A percentile compares a stretch with the other conserved stretches of the same genome.
Evolutionary conservation across 306 rosid species (phyloP).

Genomic region (Cicer judaicum): DNA sequence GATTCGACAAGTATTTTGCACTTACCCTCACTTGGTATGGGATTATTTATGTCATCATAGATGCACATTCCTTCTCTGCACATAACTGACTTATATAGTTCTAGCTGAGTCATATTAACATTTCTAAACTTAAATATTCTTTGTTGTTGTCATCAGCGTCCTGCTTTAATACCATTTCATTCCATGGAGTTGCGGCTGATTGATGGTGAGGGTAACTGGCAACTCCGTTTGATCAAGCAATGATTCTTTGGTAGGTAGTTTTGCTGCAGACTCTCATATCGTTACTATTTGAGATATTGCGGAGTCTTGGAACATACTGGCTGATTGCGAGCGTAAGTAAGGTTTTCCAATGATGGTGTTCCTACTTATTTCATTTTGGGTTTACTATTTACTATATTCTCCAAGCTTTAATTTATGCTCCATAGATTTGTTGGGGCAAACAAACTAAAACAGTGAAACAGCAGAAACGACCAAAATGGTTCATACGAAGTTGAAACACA

Average conservation of each 20-base stretch:
- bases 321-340: conserved; percentile 35
- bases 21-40: conserved; percentile 23
- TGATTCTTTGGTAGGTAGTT: conserved; percentile 41
- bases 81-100: conserved; percentile 3
- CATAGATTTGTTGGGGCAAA: conserved; percentile 32
- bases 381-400: conserved; percentile 36
- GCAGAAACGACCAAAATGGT: conserved; percentile 30
- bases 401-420: conserved; percentile 37
- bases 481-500: conserved; percentile 27
- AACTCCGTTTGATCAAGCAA: conserved; percentile 78
- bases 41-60: conserved; percentile 17
- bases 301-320: conserved; percentile 36
- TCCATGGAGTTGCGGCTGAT: conserved; percentile 81
- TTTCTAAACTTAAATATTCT: too few relatives aligned
- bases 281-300: conserved; percentile 44
- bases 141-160: conserved; percentile 62
- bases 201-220: conserved; percentile 99
- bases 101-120: conserved; percentile 8
- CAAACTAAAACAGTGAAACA: conserved; percentile 27
- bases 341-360: conserved; percentile 38
- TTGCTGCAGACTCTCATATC: conserved; percentile 35
- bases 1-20: conserved; percentile 10
- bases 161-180: conserved; percentile 94
- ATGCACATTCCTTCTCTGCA: conserved; percentile 26
- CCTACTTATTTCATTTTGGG: conserved; percentile 21